A percentile compares a stretch with the other conserved stretches of the same genome.
Conservation (phyloP, 2,329 filamentous ascomycete genomes). For the Penicillium hordei region DNA sequence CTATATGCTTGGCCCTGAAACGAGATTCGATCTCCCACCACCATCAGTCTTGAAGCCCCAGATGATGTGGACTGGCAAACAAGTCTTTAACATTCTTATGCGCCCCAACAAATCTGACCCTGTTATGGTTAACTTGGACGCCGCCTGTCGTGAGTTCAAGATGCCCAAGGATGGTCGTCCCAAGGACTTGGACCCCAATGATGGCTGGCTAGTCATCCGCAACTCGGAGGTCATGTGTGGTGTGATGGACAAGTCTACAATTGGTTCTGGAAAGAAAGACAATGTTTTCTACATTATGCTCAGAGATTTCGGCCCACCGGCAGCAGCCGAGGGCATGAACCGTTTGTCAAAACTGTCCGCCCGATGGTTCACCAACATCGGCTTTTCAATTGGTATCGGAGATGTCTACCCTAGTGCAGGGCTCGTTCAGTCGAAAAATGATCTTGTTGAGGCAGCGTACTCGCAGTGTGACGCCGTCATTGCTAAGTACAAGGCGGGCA, state of each 20-base stretch:
- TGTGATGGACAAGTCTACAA: constrained; percentile 94
- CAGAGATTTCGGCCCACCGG: constrained; percentile 87
- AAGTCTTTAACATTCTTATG: constrained; percentile 90
- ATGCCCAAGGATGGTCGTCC: constrained; percentile 40
- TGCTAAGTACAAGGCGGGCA: constrained; percentile 73
- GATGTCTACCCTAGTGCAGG: constrained; percentile 82
- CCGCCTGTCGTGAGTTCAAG: constrained; percentile 76
- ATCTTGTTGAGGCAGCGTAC: constrained; percentile 76
- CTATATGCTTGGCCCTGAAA: constrained; percentile 85
- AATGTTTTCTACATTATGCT: constrained; percentile 97
- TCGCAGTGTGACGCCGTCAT: constrained; percentile 80
- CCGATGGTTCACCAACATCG: constrained; percentile 80
- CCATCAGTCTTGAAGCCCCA: constrained; percentile 84
- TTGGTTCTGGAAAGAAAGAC: constrained; percentile 97
- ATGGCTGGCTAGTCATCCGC: constrained; percentile 86
- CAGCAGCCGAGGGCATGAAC: constrained; percentile 90
- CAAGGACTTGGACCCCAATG: constrained; percentile 73
- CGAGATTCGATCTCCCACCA: constrained; percentile 78
- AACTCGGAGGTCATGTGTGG: constrained; percentile 98
- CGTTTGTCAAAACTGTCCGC: constrained; percentile 87
- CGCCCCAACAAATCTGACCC: constrained; percentile 80
- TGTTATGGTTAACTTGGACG: constrained; percentile 87
- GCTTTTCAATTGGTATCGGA: constrained; percentile 93
- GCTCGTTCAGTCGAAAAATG: constrained; percentile 70
- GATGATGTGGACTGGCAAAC: constrained; percentile 93